Evolutionary conservation across 169 alveolate species (phyloP).

Genomic region (Plasmodium chabaudi): DNA sequence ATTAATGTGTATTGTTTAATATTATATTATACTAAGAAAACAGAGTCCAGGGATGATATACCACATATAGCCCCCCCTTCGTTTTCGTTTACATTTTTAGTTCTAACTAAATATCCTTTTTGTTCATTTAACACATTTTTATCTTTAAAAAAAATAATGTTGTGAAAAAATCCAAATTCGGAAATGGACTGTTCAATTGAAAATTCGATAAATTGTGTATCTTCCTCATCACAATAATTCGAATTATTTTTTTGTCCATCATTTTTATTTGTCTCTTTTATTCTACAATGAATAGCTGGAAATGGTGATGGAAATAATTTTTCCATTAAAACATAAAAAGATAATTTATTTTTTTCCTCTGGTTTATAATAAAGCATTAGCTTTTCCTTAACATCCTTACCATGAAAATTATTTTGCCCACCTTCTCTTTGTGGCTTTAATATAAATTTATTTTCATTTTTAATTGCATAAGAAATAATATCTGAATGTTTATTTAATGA

Average conservation of each 20-base stretch:
- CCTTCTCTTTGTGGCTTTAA: conserved; percentile 91
- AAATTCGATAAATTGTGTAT: conserved; percentile 11
- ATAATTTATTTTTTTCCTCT: conserved; percentile 44
- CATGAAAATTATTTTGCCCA: conserved; percentile 88
- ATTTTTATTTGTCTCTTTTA: not conserved
- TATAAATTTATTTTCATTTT: conserved; percentile 77
- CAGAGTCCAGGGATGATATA: conserved; percentile 83
- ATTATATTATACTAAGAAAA: conserved; percentile 72
- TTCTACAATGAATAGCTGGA: conserved; percentile 40
- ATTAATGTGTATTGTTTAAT: too few relatives aligned
- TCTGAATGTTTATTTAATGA: conserved; percentile 17
- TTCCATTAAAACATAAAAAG: conserved; percentile 57
- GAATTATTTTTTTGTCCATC: conserved; percentile 36
- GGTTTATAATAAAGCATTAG: conserved; percentile 70
- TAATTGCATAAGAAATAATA: conserved; percentile 72
- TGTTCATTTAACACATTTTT: conserved; percentile 78
- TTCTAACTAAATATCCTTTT: conserved; percentile 84
- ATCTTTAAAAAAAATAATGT: conserved; percentile 41
- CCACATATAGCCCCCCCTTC: conserved; percentile 90
- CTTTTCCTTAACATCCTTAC: conserved; percentile 74
- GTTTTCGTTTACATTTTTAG: conserved; percentile 78
- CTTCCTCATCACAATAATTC: conserved; percentile 42
- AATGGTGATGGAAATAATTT: conserved; percentile 43
- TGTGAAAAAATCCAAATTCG: conserved; percentile 57
- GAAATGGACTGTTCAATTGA: conserved; percentile 56